These are phyloP conservation scores for Bretziella fagacearum DNA, from an alignment of 2,329 filamentous ascomycete genomes.

Conservation along the genomic window DNA sequence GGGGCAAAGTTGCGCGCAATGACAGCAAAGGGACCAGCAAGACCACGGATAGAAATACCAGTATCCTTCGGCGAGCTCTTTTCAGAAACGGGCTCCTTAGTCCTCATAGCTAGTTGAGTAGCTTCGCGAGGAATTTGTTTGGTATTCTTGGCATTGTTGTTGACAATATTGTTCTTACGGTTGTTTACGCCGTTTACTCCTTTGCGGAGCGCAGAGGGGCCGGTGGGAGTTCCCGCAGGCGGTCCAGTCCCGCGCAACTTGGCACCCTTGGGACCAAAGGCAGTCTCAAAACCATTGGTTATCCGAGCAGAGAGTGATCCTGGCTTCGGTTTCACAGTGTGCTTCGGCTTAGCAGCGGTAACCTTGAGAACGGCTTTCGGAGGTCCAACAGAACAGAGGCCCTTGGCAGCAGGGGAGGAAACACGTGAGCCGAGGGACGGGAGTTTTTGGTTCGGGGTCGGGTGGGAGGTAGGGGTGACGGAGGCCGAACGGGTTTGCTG, in stretches of 20 bases:
- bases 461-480: background rate
- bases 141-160: too few relatives aligned
- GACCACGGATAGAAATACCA: slow-evolving; percentile 54
- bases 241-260: background rate
- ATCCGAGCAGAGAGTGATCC: slow-evolving; percentile 8
- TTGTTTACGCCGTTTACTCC: too few relatives aligned
- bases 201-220: background rate
- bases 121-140: background rate
- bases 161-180: too few relatives aligned
- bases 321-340: slow-evolving; percentile 4
- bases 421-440: slow-evolving; percentile 12
- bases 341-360: background rate
- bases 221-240: background rate
- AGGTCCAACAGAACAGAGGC: slow-evolving; percentile 9
- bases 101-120: background rate
- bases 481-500: slow-evolving; percentile 3
- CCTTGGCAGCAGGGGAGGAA: slow-evolving; percentile 11
- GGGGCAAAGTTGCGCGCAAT: slow-evolving; percentile 69
- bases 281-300: slow-evolving; percentile 7
- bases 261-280: slow-evolving; percentile 10
- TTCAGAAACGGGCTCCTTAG: background rate
- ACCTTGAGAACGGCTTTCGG: slow-evolving; percentile 5
- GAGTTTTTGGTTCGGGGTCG: background rate
- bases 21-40: slow-evolving; percentile 53
- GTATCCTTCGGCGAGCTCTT: background rate